phyloP scores from a whole-genome alignment of 352 stramenopile species.

The Pythium dissotocum region DNA sequence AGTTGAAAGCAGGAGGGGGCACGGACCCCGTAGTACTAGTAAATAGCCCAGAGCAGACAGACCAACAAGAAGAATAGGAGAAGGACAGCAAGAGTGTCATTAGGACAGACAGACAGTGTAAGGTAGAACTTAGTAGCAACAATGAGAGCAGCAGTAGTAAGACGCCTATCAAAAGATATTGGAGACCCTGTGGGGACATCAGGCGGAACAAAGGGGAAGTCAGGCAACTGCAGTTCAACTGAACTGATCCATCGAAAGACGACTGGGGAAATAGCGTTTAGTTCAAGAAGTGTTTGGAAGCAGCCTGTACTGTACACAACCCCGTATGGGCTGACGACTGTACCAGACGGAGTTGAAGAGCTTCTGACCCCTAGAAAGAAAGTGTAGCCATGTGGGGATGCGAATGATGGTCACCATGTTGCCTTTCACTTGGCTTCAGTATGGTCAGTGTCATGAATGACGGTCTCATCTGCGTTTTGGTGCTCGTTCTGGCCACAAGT shows the following conservation, averaged over 20 bases:
- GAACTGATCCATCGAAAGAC: slow-evolving; percentile 18
- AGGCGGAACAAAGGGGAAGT: not conserved
- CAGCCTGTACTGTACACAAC: no score
- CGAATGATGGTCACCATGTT: not conserved
- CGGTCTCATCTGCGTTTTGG: not conserved
- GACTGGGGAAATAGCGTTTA: not conserved
- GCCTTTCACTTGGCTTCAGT: slow-evolving; percentile 7
- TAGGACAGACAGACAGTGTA: not conserved
- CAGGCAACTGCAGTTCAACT: not conserved
- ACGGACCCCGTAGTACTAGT: slow-evolving; percentile 9
- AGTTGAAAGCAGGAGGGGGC: not conserved
- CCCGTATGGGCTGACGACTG: not conserved
- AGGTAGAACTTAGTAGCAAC: not conserved
- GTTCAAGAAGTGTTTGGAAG: no score
- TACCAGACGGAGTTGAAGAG: slow-evolving; percentile 6
- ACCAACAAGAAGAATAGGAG: not conserved
- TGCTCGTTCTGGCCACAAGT: not conserved
- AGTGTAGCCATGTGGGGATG: not conserved
- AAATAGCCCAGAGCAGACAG: slow-evolving; percentile 10
- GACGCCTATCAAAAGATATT: not conserved
- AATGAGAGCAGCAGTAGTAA: not conserved
- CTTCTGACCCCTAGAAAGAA: not conserved
- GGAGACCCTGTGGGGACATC: not conserved
- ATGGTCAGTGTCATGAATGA: not conserved
- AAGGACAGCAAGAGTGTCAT: not conserved